A percentile compares a stretch with the other conserved stretches of the same genome.
These are phyloP conservation scores for Xylaria multiplex DNA, from an alignment of 2,329 filamentous ascomycete genomes.

Conservation along the genomic window DNA sequence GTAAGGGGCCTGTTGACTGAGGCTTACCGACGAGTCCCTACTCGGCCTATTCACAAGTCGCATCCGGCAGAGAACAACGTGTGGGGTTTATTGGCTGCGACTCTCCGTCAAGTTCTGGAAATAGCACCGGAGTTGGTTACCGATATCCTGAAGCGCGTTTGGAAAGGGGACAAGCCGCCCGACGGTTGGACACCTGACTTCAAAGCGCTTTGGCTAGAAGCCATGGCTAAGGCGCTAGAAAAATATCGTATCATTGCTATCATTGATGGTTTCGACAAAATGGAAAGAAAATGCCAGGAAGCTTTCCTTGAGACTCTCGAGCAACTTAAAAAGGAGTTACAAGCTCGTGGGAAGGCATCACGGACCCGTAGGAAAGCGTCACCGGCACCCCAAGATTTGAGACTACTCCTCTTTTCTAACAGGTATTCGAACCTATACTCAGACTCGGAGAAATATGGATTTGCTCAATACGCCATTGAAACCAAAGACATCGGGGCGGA, in stretches of 20 bases:
- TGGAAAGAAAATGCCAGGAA: constrained; percentile 13
- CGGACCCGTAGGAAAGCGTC: no score
- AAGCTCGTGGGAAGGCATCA: no score
- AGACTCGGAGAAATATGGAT: constrained; percentile 4
- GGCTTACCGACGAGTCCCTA: not conserved
- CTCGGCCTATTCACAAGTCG: not conserved
- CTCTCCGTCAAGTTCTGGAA: constrained; percentile 15
- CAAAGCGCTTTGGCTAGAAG: not conserved
- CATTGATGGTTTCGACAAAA: constrained; percentile 19
- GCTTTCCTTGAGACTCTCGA: constrained; percentile 6
- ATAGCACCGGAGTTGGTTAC: constrained; percentile 6
- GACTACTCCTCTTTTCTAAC: constrained; percentile 13
- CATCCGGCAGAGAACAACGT: constrained; percentile 22
- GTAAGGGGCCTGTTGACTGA: not conserved
- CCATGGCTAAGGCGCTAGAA: not conserved
- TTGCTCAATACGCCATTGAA: constrained; percentile 5
- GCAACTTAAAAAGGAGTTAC: no score
- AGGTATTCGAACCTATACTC: not conserved
- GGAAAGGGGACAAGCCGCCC: not conserved
- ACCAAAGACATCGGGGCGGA: not conserved
- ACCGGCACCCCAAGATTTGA: not conserved
- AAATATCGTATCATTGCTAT: not conserved
- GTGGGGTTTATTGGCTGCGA: constrained; percentile 14
- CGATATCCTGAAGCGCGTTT: not conserved
- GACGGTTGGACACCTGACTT: not conserved